A percentile compares a stretch with the other conserved stretches of the same genome.
These are phyloP conservation scores for Sarocladiaceae sp. DNA, from an alignment of 2,329 filamentous ascomycete species.

Conservation along the genomic window DNA sequence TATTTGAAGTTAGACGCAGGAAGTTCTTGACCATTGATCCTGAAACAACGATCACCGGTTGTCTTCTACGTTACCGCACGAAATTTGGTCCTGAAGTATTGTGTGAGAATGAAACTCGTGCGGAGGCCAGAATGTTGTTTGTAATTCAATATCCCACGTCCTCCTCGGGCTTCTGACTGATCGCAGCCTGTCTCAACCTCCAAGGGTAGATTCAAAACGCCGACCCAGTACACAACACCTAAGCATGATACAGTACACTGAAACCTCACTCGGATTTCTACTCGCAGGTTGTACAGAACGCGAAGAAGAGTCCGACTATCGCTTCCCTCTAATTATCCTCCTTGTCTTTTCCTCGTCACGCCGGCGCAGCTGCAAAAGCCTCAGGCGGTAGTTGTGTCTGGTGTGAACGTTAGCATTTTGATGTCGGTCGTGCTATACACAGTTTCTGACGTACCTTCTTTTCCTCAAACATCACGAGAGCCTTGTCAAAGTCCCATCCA, in stretches of 20 bases:
- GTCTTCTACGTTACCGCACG: too few relatives aligned
- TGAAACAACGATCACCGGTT: too few relatives aligned
- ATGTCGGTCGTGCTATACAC: not conserved
- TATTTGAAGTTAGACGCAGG: too few relatives aligned
- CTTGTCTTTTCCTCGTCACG: constrained; percentile 10
- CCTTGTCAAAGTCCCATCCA: constrained; percentile 74
- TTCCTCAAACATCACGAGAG: constrained; percentile 69
- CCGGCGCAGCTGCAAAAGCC: constrained; percentile 17
- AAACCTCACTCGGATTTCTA: too few relatives aligned
- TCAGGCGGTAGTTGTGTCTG: constrained; percentile 22
- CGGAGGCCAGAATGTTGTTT: not conserved
- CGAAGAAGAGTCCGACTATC: not conserved
- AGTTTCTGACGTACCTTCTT: constrained; percentile 56
- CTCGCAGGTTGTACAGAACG: too few relatives aligned
- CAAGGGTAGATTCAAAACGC: not conserved
- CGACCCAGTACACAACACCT: not conserved
- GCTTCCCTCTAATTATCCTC: not conserved
- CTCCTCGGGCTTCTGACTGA: not conserved
- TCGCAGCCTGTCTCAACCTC: not conserved
- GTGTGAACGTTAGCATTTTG: not conserved
- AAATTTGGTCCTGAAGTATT: too few relatives aligned
- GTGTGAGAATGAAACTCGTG: not conserved
- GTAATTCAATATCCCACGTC: not conserved
- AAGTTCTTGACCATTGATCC: too few relatives aligned
- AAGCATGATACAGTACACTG: not conserved